A percentile compares a stretch with the other conserved stretches of the same genome.
Conservation (phyloP, 2,329 filamentous ascomycete genomes). For the Graphilbum fragrans region DNA sequence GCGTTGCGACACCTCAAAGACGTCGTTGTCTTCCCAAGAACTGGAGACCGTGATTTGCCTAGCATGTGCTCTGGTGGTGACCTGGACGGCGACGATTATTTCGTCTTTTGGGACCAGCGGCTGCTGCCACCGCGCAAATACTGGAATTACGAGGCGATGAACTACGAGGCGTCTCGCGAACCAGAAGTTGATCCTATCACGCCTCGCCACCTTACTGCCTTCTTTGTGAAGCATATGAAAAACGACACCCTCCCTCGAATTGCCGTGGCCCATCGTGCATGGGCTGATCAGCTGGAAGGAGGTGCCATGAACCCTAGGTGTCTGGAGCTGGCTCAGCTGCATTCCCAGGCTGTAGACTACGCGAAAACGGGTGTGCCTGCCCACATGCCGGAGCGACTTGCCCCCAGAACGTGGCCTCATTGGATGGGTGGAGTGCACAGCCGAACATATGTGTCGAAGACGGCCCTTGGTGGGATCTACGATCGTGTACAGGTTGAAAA, state of each 20-base stretch:
- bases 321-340: constrained; percentile 61
- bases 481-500: constrained; percentile 57
- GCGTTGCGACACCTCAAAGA: constrained; percentile 67
- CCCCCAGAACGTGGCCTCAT: constrained; percentile 62
- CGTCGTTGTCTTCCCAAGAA: constrained; percentile 68
- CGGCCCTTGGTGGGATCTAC: constrained; percentile 70
- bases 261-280: constrained; percentile 69
- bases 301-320: constrained; percentile 62
- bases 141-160: constrained; percentile 69
- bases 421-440: constrained; percentile 65
- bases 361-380: constrained; percentile 80
- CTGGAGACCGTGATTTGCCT: constrained; percentile 50
- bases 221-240: constrained; percentile 90
- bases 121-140: constrained; percentile 43
- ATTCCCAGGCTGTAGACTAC: constrained; percentile 90
- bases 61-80: constrained; percentile 96
- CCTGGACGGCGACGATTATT: constrained; percentile 89
- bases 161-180: constrained; percentile 51
- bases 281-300: constrained; percentile 48
- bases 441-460: constrained; percentile 51
- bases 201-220: constrained; percentile 62
- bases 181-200: constrained; percentile 49
- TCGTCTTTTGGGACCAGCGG: constrained; percentile 78
- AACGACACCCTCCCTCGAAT: constrained; percentile 73
- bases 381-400: constrained; percentile 46